Conservation (phyloP, 331 rosid species). For the Pyracantha coccinea region DNA sequence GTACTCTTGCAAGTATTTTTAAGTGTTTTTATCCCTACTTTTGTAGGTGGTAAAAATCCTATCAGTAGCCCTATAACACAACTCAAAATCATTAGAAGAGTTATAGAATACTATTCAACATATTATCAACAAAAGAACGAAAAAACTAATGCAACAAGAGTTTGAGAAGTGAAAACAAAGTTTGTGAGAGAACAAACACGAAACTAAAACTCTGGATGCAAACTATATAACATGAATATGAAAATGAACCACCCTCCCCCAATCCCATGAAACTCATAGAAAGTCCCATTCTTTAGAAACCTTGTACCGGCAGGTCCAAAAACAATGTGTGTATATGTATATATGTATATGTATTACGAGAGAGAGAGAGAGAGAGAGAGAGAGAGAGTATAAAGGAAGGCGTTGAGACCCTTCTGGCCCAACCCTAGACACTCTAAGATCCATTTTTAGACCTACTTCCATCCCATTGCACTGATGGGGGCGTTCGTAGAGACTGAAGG, state of each 20-base stretch:
- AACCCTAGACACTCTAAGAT: too few species aligned
- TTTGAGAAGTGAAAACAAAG: background rate
- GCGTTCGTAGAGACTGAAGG: too few species aligned
- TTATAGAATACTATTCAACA: background rate
- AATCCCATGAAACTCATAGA: constrained; percentile 39
- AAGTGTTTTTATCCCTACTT: too few species aligned
- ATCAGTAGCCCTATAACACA: constrained; percentile 32
- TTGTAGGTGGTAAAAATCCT: too few species aligned
- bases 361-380: background rate
- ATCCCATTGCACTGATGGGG: too few species aligned
- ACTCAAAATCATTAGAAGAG: background rate
- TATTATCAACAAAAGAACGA: background rate
- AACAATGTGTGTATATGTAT: background rate
- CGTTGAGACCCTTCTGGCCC: too few species aligned
- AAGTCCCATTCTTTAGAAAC: constrained; percentile 38
- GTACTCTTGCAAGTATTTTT: too few species aligned
- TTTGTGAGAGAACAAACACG: background rate
- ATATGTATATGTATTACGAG: background rate
- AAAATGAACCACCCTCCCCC: constrained; percentile 31
- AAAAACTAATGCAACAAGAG: background rate
- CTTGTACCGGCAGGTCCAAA: background rate
- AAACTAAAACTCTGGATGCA: background rate
- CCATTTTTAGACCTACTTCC: too few species aligned
- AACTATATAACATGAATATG: background rate
- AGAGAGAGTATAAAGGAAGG: too few species aligned